Conservation (phyloP, 768 basidiomycete genomes). For the Trametes elegans region DNA sequence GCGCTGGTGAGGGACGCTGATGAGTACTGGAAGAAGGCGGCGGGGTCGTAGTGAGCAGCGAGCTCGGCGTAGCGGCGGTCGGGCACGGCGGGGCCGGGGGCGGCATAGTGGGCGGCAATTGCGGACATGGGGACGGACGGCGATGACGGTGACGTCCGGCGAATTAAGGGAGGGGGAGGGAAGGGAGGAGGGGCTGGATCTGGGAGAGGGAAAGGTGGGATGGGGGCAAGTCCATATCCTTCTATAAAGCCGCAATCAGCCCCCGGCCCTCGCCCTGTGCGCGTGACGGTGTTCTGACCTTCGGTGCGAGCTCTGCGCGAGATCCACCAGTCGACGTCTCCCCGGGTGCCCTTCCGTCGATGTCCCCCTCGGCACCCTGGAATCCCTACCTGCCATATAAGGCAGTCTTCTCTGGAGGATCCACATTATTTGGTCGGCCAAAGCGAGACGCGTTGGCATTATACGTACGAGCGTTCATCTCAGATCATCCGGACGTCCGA, state of each 20-base stretch:
- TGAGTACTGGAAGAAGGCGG: conserved; percentile 15
- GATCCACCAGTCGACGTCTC: no score
- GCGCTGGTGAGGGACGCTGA: conserved; percentile 7
- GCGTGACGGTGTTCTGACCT: background rate
- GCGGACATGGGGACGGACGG: conserved; percentile 8
- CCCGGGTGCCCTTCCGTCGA: conserved; percentile 1
- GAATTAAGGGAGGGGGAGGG: background rate
- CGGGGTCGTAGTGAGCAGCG: conserved; percentile 11
- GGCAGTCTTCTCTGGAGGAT: conserved; percentile 9
- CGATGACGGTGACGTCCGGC: conserved; percentile 6
- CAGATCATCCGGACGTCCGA: conserved; percentile 1
- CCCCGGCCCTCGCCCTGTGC: background rate
- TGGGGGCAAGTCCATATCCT: conserved; percentile 2
- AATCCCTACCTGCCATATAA: background rate
- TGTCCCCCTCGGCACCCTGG: background rate
- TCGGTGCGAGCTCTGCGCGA: background rate
- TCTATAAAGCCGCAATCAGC: conserved; percentile 6
- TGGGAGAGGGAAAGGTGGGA: background rate
- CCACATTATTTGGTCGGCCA: background rate
- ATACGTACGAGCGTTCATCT: conserved; percentile 10
- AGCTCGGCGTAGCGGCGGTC: conserved; percentile 12
- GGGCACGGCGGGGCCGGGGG: conserved; percentile 2
- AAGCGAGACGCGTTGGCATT: background rate
- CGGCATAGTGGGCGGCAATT: conserved; percentile 14
- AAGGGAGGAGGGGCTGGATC: background rate